phyloP scores from a whole-genome alignment of 176 grass and related monocot species.

The Musa itinerans region DNA sequence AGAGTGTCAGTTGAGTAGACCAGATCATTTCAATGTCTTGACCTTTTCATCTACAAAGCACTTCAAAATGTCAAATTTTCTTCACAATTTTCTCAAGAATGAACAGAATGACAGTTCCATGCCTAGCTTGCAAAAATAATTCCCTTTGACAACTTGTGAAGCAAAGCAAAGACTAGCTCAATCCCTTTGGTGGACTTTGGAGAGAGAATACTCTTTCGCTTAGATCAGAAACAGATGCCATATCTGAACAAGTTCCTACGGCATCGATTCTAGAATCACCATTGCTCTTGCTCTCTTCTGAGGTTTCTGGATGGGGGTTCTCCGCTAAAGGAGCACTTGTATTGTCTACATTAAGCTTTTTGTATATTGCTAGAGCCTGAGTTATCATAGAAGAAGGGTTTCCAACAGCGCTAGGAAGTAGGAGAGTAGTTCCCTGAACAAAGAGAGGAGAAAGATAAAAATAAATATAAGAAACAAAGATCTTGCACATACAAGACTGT shows the following conservation, averaged over 20 bases:
- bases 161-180: not conserved
- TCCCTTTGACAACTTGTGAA: not conserved
- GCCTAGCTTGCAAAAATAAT: too few species aligned
- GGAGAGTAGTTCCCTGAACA: constrained; percentile 50
- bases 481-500: too few species aligned
- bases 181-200: constrained; percentile 11
- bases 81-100: too few species aligned
- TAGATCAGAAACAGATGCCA: too few species aligned
- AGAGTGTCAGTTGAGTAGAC: too few species aligned
- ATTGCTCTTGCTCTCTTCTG: not conserved
- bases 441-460: not conserved
- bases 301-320: not conserved
- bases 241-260: not conserved
- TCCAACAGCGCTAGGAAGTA: constrained; percentile 46
- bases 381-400: constrained; percentile 61
- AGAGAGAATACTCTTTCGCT: constrained; percentile 12
- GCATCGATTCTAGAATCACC: not conserved
- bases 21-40: too few species aligned
- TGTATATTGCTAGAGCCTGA: constrained; percentile 66
- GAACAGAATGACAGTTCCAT: too few species aligned
- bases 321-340: not conserved
- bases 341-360: not conserved
- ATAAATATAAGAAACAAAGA: not conserved
- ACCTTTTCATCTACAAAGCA: too few species aligned
- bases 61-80: too few species aligned